These are phyloP conservation scores for Taxawa tesnikishii DNA, from an alignment of 2,329 filamentous ascomycete species.

Conservation along the genomic window DNA sequence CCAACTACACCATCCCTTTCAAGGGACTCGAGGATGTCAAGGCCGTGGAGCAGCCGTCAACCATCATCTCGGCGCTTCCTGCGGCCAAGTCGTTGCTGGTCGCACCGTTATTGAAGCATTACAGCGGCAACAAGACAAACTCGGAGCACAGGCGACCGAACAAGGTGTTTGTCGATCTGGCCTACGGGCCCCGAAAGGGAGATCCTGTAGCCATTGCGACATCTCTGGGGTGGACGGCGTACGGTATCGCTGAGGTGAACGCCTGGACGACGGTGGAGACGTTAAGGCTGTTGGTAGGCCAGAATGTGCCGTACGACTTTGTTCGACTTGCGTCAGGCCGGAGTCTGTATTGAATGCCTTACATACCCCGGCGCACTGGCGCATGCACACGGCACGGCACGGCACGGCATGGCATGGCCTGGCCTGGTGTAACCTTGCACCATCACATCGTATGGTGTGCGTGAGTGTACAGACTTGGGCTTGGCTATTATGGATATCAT, in stretches of 20 bases:
- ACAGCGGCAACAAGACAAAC: conserved; percentile 32
- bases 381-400: too few relatives aligned
- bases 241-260: conserved; percentile 66
- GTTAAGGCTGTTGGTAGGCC: conserved; percentile 63
- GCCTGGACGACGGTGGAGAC: conserved; percentile 80
- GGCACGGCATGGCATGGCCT: too few relatives aligned
- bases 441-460: too few relatives aligned
- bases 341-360: conserved; percentile 28
- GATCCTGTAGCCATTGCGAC: conserved; percentile 60
- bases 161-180: conserved; percentile 73
- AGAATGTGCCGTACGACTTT: conserved; percentile 82
- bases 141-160: conserved; percentile 18
- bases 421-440: too few relatives aligned
- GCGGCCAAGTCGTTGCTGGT: conserved; percentile 70
- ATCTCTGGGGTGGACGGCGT: conserved; percentile 65
- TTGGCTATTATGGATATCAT: too few relatives aligned
- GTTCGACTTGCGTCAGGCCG: conserved; percentile 59
- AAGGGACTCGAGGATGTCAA: conserved; percentile 68
- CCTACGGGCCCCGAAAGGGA: conserved; percentile 53
- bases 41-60: conserved; percentile 65
- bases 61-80: conserved; percentile 67
- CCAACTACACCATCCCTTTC: conserved; percentile 51
- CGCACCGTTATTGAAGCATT: conserved; percentile 64
- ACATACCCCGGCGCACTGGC: too few relatives aligned
- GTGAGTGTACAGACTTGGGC: too few relatives aligned